These are phyloP conservation scores for Sorghum bicolor DNA, from an alignment of 176 grass and related monocot genomes.

Conservation along the genomic window Sorghum_bicolor_NCBIv3 NC_012873.2:58044001-58044500, in stretches of 20 bases:
- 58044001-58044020: conserved; percentile 72
- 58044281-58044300: conserved; percentile 62
- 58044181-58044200: conserved; percentile 67
- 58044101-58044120: conserved; percentile 90
- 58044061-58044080: conserved; percentile 69
- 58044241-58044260: conserved; percentile 83
- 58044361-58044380: conserved; percentile 95
- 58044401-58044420: conserved; percentile 57
- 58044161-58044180: conserved; percentile 64
- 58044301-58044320: conserved; percentile 92
- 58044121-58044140: conserved; percentile 86
- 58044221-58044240: conserved; percentile 79
- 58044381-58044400: conserved; percentile 79
- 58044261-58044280: conserved; percentile 97
- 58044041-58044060: conserved; percentile 80
- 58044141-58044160: conserved; percentile 75
- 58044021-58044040: conserved; percentile 69
- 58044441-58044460: conserved; percentile 81
- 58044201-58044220: conserved; percentile 98
- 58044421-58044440: conserved; percentile 72
- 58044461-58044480: conserved; percentile 84
- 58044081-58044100: conserved; percentile 81
- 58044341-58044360: conserved; percentile 83
- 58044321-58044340: conserved; percentile 96
- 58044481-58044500: conserved; percentile 87